Evolutionary conservation across 257 asterid genomes (phyloP).

Genomic region (Nicotiana tomentosiformis): DNA sequence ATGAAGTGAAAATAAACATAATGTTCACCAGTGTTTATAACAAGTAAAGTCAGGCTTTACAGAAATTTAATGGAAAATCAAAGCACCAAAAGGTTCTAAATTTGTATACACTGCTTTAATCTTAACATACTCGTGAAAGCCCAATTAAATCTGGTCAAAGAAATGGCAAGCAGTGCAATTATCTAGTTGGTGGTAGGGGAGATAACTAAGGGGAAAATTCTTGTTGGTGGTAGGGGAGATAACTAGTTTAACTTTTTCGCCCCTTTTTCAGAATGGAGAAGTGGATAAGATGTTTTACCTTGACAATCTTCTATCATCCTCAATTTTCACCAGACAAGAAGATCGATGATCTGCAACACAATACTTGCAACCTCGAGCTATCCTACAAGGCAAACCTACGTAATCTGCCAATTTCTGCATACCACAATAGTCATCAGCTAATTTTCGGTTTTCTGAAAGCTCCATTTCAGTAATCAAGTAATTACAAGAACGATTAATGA

Average conservation of each 20-base stretch:
- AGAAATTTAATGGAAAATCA: not conserved
- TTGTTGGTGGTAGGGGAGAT: not conserved
- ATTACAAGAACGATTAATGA: not conserved
- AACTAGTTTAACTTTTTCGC: not conserved
- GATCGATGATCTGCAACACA: slow-evolving; percentile 87
- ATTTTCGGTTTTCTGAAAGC: not conserved
- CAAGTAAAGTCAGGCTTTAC: not conserved
- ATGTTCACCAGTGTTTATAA: not conserved
- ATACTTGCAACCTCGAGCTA: slow-evolving; percentile 92
- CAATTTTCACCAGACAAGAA: slow-evolving; percentile 77
- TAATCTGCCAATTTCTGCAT: slow-evolving; percentile 90
- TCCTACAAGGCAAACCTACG: slow-evolving; percentile 96
- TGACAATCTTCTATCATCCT: slow-evolving; percentile 53
- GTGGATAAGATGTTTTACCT: slow-evolving; percentile 35
- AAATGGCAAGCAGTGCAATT: not conserved
- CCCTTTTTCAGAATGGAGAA: not conserved
- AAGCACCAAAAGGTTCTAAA: not conserved
- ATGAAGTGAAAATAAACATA: not conserved
- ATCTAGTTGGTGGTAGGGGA: not conserved
- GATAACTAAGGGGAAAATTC: not conserved
- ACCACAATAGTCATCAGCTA: slow-evolving; percentile 12
- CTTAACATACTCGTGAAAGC: not conserved
- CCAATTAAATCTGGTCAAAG: not conserved
- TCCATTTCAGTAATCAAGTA: not conserved
- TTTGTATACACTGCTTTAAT: not conserved